phyloP scores from a whole-genome alignment of 2,329 filamentous ascomycete genomes.

The Stylonectria norvegica region DNA sequence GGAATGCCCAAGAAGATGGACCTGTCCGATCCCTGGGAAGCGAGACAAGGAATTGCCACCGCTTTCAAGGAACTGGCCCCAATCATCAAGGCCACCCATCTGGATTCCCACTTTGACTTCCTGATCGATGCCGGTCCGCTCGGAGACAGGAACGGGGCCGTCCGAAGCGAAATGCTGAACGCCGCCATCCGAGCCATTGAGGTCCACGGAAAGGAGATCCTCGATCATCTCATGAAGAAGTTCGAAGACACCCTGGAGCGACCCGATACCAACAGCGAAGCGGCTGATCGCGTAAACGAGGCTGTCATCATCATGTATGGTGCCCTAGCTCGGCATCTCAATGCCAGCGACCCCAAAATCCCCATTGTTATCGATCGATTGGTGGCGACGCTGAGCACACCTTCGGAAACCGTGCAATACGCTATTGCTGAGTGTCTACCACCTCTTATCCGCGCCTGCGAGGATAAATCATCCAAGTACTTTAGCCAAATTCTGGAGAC shows the following conservation, averaged over 20 bases:
- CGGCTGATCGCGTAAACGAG: slow-evolving; percentile 88
- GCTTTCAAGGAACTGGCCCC: slow-evolving; percentile 79
- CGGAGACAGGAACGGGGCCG: slow-evolving; percentile 73
- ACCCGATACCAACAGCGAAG: slow-evolving; percentile 75
- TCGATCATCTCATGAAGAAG: slow-evolving; percentile 87
- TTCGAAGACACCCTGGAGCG: slow-evolving; percentile 87
- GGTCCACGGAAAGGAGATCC: slow-evolving; percentile 72
- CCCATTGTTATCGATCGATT: slow-evolving; percentile 84
- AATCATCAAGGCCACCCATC: slow-evolving; percentile 62
- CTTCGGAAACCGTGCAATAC: slow-evolving; percentile 94
- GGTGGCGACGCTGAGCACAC: slow-evolving; percentile 83
- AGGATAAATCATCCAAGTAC: slow-evolving; percentile 74
- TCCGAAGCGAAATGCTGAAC: slow-evolving; percentile 88
- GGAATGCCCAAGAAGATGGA: slow-evolving; percentile 93
- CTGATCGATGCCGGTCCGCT: slow-evolving; percentile 82
- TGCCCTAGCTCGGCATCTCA: slow-evolving; percentile 83
- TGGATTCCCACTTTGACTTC: slow-evolving; percentile 79
- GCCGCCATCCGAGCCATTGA: slow-evolving; percentile 80
- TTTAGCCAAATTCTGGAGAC: slow-evolving; percentile 76
- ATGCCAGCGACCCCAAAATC: slow-evolving; percentile 79
- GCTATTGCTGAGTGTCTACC: slow-evolving; percentile 93
- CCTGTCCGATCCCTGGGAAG: slow-evolving; percentile 85
- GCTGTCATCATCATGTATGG: slow-evolving; percentile 98
- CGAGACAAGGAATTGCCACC: slow-evolving; percentile 81
- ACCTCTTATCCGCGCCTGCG: slow-evolving; percentile 79